Evolutionary conservation across 1,284 basidiomycete species (phyloP), one percentile per base, ranked within the genome.

Genomic region (Tylopilus sp.): DNA sequence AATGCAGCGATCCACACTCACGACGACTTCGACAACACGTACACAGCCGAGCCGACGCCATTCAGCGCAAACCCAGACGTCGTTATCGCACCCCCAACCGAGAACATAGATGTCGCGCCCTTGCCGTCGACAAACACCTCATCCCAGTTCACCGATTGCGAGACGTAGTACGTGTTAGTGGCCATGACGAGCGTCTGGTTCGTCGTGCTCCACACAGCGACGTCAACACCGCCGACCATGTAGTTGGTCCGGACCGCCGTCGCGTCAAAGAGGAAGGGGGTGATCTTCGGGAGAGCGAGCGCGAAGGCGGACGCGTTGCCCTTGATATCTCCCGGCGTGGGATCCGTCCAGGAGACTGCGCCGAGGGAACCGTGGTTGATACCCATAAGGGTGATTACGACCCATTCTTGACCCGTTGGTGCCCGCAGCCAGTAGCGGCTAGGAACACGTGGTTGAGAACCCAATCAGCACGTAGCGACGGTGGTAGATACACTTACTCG

Each of bases 281-380:
- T 71, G 42, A 78, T 67, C 4, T 58, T 55, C 7, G 72, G 65
- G 6, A 78, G 62, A 7, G 72, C 64, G 21, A 66, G 65, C 1
- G 83, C 82, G 28, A 88, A 71, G 2, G 61, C 54, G 0, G 83
- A 81, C 1, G 81, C 77, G 15, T 77, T 77, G 10, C 74, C 63
- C 59, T 81, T 81, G 70, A 89, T 82, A 50, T 82, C 80, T 7
- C 65, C 56, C 0, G 81, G 70, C 0, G 81, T 83, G 0, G 85
- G 85, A 52, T 85, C 82, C 46, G 74, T 73, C 86, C 86, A 89
- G 1, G 85, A 80, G 11, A 86, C 70, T 6, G 84, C 75, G 33
- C 83, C 83, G 3, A 80, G 71, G 10, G 74, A 81, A 4, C 87
- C 85, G 48, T 88, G 85, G 57, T 87, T 88, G 60, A 89, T 79